Evolutionary conservation across 2,329 filamentous ascomycete genomes (phyloP).

Genomic region (Aspergillus caelatus): DNA sequence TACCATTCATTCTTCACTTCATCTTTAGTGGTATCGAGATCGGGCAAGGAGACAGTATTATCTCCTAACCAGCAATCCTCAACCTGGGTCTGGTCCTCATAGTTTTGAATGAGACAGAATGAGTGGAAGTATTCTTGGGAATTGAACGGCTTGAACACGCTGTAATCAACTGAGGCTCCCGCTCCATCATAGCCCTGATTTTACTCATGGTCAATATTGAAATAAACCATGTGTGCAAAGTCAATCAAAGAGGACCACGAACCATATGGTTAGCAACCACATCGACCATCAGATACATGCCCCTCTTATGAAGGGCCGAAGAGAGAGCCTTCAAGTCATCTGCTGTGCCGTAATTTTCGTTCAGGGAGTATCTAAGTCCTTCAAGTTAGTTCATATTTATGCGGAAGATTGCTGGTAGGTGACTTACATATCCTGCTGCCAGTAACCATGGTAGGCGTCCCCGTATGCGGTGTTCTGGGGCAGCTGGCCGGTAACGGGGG

Average conservation of each 20-base stretch:
- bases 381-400: neutral
- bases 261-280: slow-evolving; percentile 61
- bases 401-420: neutral
- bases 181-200: slow-evolving; percentile 51
- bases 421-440: slow-evolving; percentile 50
- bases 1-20: slow-evolving; percentile 56
- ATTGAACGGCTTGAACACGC: slow-evolving; percentile 57
- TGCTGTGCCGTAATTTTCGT: slow-evolving; percentile 61
- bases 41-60: slow-evolving; percentile 61
- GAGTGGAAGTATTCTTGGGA: slow-evolving; percentile 62
- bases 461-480: slow-evolving; percentile 39
- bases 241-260: neutral
- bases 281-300: slow-evolving; percentile 66
- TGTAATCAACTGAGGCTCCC: slow-evolving; percentile 56
- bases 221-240: neutral
- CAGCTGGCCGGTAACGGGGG: slow-evolving; percentile 47
- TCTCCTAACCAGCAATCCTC: slow-evolving; percentile 59
- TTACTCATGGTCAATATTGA: slow-evolving; percentile 9
- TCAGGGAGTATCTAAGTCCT: slow-evolving; percentile 50
- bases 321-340: slow-evolving; percentile 62
- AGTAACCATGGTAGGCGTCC: slow-evolving; percentile 54
- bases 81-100: slow-evolving; percentile 51
- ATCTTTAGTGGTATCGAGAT: slow-evolving; percentile 59
- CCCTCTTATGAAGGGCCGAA: slow-evolving; percentile 56
- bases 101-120: slow-evolving; percentile 58